Percentiles rank a stretch among this genome's conserved stretches.
Conservation (phyloP, 2,329 filamentous ascomycete genomes). For the Mariannaea elegans region DNA sequence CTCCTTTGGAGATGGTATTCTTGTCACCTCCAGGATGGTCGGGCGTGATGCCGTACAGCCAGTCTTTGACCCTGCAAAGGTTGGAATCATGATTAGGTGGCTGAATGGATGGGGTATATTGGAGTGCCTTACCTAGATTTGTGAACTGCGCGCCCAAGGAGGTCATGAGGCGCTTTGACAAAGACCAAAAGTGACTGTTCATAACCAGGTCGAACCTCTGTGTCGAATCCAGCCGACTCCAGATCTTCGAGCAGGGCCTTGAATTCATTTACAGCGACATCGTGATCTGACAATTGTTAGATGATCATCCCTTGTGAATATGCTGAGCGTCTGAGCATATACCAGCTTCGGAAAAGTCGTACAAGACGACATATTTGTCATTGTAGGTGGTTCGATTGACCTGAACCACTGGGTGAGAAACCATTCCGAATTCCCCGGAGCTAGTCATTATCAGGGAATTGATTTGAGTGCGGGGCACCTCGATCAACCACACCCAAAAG, state of each 20-base stretch:
- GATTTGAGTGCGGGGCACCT: not conserved
- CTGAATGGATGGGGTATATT: not conserved
- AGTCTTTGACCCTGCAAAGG: slow-evolving; percentile 75
- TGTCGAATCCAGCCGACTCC: slow-evolving; percentile 70
- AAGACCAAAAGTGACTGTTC: slow-evolving; percentile 75
- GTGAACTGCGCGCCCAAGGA: slow-evolving; percentile 72
- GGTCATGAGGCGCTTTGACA: slow-evolving; percentile 68
- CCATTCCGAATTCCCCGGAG: slow-evolving; percentile 15
- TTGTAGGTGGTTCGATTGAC: slow-evolving; percentile 40
- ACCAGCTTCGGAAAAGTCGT: slow-evolving; percentile 50
- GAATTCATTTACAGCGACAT: slow-evolving; percentile 47
- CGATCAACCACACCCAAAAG: not conserved
- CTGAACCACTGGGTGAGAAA: not conserved
- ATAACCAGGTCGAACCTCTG: slow-evolving; percentile 76
- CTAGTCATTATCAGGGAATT: not conserved
- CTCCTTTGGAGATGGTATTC: slow-evolving; percentile 60
- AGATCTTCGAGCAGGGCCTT: slow-evolving; percentile 65
- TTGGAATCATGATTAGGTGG: too few species aligned
- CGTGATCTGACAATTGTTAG: slow-evolving; percentile 40
- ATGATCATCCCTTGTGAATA: not conserved
- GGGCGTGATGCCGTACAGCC: slow-evolving; percentile 75
- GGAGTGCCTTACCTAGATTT: slow-evolving; percentile 67
- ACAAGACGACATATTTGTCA: slow-evolving; percentile 53
- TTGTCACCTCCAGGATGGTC: slow-evolving; percentile 66
- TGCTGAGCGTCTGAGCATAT: slow-evolving; percentile 10